Base-by-base conservation (phyloP, 805 yeast genomes). In the Candida suzukii region DNA sequence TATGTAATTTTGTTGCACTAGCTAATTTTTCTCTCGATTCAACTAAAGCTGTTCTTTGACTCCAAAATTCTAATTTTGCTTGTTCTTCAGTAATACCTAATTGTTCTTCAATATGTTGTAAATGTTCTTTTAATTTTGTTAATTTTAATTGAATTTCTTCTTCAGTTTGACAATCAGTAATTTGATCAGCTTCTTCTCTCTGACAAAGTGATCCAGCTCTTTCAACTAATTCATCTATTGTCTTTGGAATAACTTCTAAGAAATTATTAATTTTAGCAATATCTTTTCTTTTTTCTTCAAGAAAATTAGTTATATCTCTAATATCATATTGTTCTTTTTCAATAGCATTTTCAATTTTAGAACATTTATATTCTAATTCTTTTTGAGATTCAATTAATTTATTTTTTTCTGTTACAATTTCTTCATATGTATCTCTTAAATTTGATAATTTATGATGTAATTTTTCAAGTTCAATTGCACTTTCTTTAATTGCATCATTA, bases 1-100 rank as follows among this genome's bases (percentile, higher is more conserved):
- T 56, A 37, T 56, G 55, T 26, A 66, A 44, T 5, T 46, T 42
- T 10, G 48, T 52, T 0, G 73, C 63, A 13, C 60, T 59, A 2
- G 56, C 50, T 16, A 71, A 64, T 35, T 66, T 70, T 2, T 52
- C 50, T 33, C 67, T 62, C 2, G 79, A 74, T 5, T 64, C 63
- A 13, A 63, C 68, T 42, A 66, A 68, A 37, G 64, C 65, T 4
- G 58, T 53, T 45, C 75, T 71, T 4, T 74, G 67, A 13, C 54
- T 54, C 14, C 70, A 63, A 35, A 76, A 71, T 27, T 76, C 68
- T 12, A 58, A 52, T 34, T 75, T 69, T 1, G 81, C 77, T 29
- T 74, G 73, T 38, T 78, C 82, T 37, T 75, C 72, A 0, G 80
- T 57, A 41, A 74, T 66, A 1, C 84, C 86, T 13, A 79, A 57